Evolutionary conservation across 495 filamentous ascomycete species (phyloP).

Genomic region (Tricharina praecox): DNA sequence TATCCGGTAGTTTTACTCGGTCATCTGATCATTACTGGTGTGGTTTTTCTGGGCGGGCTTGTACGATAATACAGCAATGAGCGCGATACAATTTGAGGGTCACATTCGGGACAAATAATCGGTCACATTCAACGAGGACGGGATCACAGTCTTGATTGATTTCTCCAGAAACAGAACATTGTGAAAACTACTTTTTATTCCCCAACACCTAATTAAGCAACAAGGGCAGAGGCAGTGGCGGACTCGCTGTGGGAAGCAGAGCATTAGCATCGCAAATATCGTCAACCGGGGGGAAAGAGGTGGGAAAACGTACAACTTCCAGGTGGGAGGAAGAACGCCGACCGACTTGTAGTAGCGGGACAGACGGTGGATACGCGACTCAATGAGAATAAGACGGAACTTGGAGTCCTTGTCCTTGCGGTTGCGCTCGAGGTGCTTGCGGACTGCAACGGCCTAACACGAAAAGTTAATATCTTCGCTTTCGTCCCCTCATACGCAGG

Average conservation of each 20-base stretch:
- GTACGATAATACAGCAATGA: too few relatives aligned
- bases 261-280: background rate
- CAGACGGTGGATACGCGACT: constrained; percentile 76
- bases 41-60: too few relatives aligned
- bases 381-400: constrained; percentile 99
- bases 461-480: too few relatives aligned
- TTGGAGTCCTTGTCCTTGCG: constrained; percentile 99
- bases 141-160: too few relatives aligned
- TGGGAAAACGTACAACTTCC: constrained; percentile 51
- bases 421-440: constrained; percentile 99
- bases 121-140: too few relatives aligned
- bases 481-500: too few relatives aligned
- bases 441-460: constrained; percentile 89
- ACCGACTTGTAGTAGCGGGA: constrained; percentile 84
- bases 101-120: too few relatives aligned
- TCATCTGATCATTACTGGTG: too few relatives aligned
- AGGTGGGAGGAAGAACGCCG: constrained; percentile 92
- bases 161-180: too few relatives aligned
- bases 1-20: too few relatives aligned
- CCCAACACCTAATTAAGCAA: constrained; percentile 25
- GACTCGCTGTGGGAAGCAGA: constrained; percentile 31
- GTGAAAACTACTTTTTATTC: too few relatives aligned
- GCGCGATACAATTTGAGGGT: too few relatives aligned
- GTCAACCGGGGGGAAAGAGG: background rate
- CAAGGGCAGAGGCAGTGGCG: constrained; percentile 36